Percentiles rank a stretch among this genome's conserved stretches.
Evolutionary conservation across 2,329 filamentous ascomycete species (phyloP).

Genomic region (Volutella citrinella): DNA sequence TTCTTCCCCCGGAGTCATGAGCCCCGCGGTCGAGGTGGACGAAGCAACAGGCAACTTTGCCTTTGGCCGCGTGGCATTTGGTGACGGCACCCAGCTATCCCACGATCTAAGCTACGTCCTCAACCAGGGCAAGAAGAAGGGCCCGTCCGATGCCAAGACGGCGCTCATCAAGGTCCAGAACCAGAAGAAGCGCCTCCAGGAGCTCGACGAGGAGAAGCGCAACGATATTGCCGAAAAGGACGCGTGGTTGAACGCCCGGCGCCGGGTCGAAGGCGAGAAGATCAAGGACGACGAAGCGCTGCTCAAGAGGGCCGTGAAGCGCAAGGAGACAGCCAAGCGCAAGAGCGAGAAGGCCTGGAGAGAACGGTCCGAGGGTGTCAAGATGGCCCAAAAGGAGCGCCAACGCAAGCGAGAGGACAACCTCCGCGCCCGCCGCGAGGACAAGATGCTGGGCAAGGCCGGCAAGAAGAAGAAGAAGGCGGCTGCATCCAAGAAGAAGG

Average conservation of each 20-base stretch:
- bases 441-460: slow-evolving; percentile 60
- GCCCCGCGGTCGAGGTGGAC: slow-evolving; percentile 50
- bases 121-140: slow-evolving; percentile 63
- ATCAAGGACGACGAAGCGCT: slow-evolving; percentile 82
- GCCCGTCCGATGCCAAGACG: slow-evolving; percentile 79
- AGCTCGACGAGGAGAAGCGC: slow-evolving; percentile 75
- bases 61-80: slow-evolving; percentile 89
- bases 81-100: slow-evolving; percentile 78
- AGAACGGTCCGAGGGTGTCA: slow-evolving; percentile 68
- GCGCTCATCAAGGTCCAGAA: slow-evolving; percentile 84
- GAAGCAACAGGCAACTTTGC: slow-evolving; percentile 67
- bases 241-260: slow-evolving; percentile 86
- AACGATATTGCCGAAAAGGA: slow-evolving; percentile 92
- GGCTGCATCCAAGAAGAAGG: slow-evolving; percentile 40
- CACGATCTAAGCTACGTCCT: slow-evolving; percentile 64
- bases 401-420: slow-evolving; percentile 83
- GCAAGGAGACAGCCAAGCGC: slow-evolving; percentile 84
- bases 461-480: slow-evolving; percentile 54
- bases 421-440: slow-evolving; percentile 69
- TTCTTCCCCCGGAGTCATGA: slow-evolving; percentile 59
- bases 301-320: slow-evolving; percentile 91
- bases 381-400: slow-evolving; percentile 72
- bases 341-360: slow-evolving; percentile 90
- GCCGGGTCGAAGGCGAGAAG: slow-evolving; percentile 83
- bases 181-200: slow-evolving; percentile 76